Evolutionary conservation across 176 grass and related monocot genomes (phyloP).

Genomic region (Oryza longistaminata): DNA sequence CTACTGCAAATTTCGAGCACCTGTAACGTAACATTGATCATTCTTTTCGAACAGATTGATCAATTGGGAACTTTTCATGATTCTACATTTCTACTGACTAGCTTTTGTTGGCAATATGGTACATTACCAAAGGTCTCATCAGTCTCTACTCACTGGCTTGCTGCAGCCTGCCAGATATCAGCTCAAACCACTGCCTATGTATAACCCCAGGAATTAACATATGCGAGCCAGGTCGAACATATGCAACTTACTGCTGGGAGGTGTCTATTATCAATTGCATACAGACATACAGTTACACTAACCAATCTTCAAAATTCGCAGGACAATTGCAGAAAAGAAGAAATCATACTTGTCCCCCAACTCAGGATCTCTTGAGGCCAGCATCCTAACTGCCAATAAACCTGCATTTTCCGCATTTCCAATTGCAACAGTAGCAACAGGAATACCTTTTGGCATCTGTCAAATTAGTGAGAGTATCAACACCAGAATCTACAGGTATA

Average conservation of each 20-base stretch:
- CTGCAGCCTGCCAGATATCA: neutral
- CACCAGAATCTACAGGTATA: neutral
- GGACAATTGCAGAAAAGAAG: constrained; percentile 15
- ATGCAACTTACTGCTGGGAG: neutral
- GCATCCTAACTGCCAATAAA: constrained; percentile 67
- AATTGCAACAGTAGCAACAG: constrained; percentile 74
- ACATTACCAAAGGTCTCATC: neutral
- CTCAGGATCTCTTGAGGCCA: constrained; percentile 61
- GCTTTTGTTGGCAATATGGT: neutral
- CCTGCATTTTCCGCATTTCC: constrained; percentile 90
- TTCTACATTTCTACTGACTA: neutral
- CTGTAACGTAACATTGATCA: neutral
- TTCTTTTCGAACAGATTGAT: neutral
- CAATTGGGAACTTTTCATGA: neutral
- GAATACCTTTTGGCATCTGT: constrained; percentile 95
- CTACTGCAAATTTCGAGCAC: neutral
- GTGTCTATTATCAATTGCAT: neutral
- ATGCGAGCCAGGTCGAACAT: neutral
- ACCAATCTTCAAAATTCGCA: constrained; percentile 10
- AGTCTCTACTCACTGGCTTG: neutral
- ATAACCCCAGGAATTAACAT: neutral
- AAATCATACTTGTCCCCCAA: constrained; percentile 55
- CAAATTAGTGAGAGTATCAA: constrained; percentile 25
- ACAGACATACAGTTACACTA: neutral
- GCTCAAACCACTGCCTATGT: neutral